Conservation (phyloP, 805 yeast species). For the Teunomyces barrocoloradensis region DNA sequence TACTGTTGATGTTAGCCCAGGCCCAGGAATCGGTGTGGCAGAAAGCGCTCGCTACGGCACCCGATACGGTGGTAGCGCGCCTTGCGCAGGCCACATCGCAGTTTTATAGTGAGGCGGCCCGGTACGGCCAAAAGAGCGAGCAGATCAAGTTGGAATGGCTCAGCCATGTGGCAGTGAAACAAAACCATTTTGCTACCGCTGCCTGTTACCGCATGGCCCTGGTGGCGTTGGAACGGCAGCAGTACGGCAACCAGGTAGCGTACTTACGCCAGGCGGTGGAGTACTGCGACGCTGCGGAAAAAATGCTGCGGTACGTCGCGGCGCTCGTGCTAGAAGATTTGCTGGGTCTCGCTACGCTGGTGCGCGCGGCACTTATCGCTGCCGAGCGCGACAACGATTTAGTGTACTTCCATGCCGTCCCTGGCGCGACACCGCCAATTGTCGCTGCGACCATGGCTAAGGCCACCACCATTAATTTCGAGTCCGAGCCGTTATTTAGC, state of each 20-base stretch:
- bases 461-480: constrained; percentile 31
- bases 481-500: constrained; percentile 42
- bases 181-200: constrained; percentile 66
- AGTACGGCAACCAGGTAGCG: constrained; percentile 73
- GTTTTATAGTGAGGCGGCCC: constrained; percentile 49
- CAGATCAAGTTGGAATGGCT: constrained; percentile 60
- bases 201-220: constrained; percentile 63
- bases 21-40: constrained; percentile 89
- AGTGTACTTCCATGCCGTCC: constrained; percentile 68
- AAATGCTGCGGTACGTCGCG: constrained; percentile 41
- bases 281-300: constrained; percentile 36
- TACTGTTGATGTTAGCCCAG: constrained; percentile 65
- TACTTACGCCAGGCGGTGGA: constrained; percentile 45
- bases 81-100: constrained; percentile 62
- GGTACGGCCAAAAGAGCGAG: constrained; percentile 41
- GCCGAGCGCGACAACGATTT: constrained; percentile 81
- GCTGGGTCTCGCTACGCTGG: constrained; percentile 44
- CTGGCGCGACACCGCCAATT: constrained; percentile 42
- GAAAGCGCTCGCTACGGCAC: constrained; percentile 48
- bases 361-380: constrained; percentile 44
- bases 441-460: constrained; percentile 57
- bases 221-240: constrained; percentile 43
- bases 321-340: constrained; percentile 50
- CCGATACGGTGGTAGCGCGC: constrained; percentile 58
- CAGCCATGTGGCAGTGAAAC: constrained; percentile 57